Conservation (phyloP, 208 protist genomes). For the Herpetomonas tarakana region DNA sequence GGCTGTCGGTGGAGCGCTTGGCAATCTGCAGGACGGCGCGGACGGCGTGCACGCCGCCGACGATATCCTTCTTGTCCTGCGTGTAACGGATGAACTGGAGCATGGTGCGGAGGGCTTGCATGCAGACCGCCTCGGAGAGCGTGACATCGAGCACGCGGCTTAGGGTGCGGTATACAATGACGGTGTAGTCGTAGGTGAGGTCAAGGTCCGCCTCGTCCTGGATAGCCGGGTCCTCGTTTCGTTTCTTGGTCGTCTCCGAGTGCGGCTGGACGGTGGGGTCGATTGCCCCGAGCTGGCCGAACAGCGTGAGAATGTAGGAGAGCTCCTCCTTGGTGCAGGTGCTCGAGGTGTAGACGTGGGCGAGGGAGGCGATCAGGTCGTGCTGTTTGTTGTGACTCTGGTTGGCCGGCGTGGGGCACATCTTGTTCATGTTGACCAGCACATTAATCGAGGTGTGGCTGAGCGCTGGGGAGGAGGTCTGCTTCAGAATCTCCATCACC, state of each 20-base stretch:
- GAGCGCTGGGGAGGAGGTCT: slow-evolving; percentile 62
- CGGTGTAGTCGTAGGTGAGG: slow-evolving; percentile 90
- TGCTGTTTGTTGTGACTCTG: slow-evolving; percentile 52
- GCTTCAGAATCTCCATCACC: slow-evolving; percentile 58
- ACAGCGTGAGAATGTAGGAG: slow-evolving; percentile 74
- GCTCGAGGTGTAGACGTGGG: slow-evolving; percentile 70
- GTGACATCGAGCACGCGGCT: slow-evolving; percentile 84
- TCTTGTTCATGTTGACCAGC: slow-evolving; percentile 72
- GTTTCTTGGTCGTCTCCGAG: slow-evolving; percentile 40
- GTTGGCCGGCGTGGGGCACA: slow-evolving; percentile 46
- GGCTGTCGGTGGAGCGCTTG: slow-evolving; percentile 72
- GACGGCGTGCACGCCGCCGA: slow-evolving; percentile 82
- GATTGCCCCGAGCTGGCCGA: slow-evolving; percentile 85
- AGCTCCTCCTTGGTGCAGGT: slow-evolving; percentile 63
- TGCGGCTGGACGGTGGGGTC: slow-evolving; percentile 63
- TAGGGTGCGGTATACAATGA: slow-evolving; percentile 89
- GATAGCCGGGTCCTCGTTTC: slow-evolving; percentile 65
- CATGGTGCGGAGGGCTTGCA: slow-evolving; percentile 77
- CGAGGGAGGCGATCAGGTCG: slow-evolving; percentile 63
- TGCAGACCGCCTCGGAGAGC: slow-evolving; percentile 80
- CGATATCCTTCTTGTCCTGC: slow-evolving; percentile 74
- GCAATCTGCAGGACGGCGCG: slow-evolving; percentile 77
- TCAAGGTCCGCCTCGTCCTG: slow-evolving; percentile 83
- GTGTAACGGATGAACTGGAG: slow-evolving; percentile 84
- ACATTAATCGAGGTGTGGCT: slow-evolving; percentile 76